Percentiles rank a stretch among this genome's conserved stretches.
Conservation (phyloP, 108 stramenopile genomes). For the Parmales sp. region DNA sequence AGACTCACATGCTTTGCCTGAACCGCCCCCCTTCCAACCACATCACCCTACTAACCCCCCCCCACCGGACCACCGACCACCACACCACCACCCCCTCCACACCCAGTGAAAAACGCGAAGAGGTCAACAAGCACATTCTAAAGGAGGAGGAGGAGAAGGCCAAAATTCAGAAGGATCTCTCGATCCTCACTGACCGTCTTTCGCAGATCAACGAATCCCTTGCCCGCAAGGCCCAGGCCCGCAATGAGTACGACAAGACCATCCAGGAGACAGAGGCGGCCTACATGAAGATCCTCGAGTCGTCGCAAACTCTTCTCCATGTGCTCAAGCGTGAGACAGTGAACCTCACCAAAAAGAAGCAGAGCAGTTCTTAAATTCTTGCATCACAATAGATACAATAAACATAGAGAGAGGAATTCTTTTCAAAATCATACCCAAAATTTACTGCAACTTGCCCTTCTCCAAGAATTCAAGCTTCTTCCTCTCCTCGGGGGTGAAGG, state of each 20-base stretch:
- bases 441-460: neutral
- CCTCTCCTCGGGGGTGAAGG: neutral
- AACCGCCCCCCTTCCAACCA: neutral
- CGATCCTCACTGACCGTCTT: conserved; percentile 47
- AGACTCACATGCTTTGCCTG: neutral
- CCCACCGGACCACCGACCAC: neutral
- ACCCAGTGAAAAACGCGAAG: conserved; percentile 40
- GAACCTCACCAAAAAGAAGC: conserved; percentile 34
- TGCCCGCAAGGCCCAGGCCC: conserved; percentile 36
- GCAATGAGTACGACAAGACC: conserved; percentile 58
- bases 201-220: conserved; percentile 50
- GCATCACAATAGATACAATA: neutral
- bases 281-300: conserved; percentile 75
- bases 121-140: conserved; percentile 46
- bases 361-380: conserved; percentile 8
- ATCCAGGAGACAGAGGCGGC: conserved; percentile 67
- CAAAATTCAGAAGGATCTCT: conserved; percentile 49
- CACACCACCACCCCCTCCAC: neutral
- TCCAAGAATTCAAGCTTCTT: neutral
- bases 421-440: neutral
- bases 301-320: conserved; percentile 63
- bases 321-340: conserved; percentile 62
- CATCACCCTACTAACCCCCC: neutral
- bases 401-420: neutral
- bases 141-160: conserved; percentile 61